A percentile compares a stretch with the other conserved stretches of the same genome.
Evolutionary conservation across 1,284 basidiomycete species (phyloP).

Genomic region (Lentinula novae-zelandiae): DNA sequence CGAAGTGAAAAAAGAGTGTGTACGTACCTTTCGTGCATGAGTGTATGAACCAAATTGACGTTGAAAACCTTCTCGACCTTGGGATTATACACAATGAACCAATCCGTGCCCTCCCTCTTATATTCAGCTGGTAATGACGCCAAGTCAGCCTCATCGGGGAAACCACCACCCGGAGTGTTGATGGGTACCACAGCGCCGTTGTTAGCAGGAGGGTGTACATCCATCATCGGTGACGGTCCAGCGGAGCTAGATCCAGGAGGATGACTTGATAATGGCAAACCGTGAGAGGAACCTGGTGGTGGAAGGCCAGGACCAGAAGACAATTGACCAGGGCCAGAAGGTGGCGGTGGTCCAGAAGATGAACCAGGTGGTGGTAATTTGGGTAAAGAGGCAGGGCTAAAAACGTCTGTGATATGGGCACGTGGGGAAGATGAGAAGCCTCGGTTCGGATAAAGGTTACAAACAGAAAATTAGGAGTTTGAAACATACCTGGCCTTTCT

Average conservation of each 20-base stretch:
- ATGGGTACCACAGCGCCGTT: conserved; percentile 13
- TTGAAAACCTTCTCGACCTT: conserved; percentile 73
- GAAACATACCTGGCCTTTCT: conserved; percentile 32
- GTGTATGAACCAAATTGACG: conserved; percentile 76
- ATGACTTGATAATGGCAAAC: conserved; percentile 20
- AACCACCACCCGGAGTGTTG: conserved; percentile 25
- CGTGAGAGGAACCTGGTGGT: conserved; percentile 29
- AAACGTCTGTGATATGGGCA: conserved; percentile 12
- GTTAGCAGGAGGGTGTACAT: conserved; percentile 7
- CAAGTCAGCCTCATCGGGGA: conserved; percentile 47
- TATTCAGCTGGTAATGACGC: conserved; percentile 45
- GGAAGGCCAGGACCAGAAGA: conserved; percentile 35
- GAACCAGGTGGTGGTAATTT: conserved; percentile 18
- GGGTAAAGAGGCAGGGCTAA: conserved; percentile 16
- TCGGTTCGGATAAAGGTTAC: background rate
- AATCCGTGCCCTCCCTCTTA: conserved; percentile 82
- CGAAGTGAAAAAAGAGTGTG: background rate
- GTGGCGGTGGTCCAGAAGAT: conserved; percentile 18
- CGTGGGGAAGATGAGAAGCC: background rate
- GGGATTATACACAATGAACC: conserved; percentile 86
- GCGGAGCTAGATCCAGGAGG: conserved; percentile 26
- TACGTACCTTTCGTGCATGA: conserved; percentile 78
- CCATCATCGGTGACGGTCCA: conserved; percentile 13
- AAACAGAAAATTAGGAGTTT: conserved; percentile 15
- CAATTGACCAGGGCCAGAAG: conserved; percentile 7